A percentile compares a stretch with the other conserved stretches of the same genome.
Conservation (phyloP, 1,284 basidiomycete species). For the Exobasidium cylindrosporum region DNA sequence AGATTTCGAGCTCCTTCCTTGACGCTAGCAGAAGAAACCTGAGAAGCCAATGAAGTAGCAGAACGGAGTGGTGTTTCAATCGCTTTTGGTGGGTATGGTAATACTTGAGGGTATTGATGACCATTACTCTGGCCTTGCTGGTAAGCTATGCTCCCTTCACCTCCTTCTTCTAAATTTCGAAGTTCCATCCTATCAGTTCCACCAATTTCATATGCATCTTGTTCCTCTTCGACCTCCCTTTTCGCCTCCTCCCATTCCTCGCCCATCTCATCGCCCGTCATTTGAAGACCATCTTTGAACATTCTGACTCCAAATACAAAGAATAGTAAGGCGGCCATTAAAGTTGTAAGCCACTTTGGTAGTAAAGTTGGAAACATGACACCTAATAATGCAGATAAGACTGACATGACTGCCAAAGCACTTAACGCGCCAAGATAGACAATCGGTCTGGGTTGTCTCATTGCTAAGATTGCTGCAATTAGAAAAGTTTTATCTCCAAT, state of each 20-base stretch:
- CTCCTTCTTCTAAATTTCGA: conserved; percentile 25
- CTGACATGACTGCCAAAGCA: conserved; percentile 79
- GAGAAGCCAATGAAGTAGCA: neutral
- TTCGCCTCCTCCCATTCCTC: conserved; percentile 74
- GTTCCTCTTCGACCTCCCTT: conserved; percentile 68
- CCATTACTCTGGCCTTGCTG: neutral
- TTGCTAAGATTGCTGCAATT: conserved; percentile 92
- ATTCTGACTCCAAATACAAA: conserved; percentile 47
- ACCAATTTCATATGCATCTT: conserved; percentile 72
- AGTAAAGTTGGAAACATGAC: conserved; percentile 48
- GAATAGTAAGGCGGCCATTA: conserved; percentile 66
- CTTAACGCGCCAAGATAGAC: conserved; percentile 88
- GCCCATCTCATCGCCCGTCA: conserved; percentile 49
- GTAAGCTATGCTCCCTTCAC: too few relatives aligned
- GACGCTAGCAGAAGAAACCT: conserved; percentile 18
- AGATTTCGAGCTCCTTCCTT: conserved; percentile 75
- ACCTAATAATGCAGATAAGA: conserved; percentile 48
- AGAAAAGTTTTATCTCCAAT: conserved; percentile 96
- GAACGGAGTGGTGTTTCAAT: neutral
- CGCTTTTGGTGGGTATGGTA: conserved; percentile 10
- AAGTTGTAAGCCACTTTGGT: conserved; percentile 65
- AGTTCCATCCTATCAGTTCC: conserved; percentile 5
- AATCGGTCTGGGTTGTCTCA: conserved; percentile 79
- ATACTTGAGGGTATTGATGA: neutral
- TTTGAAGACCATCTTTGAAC: conserved; percentile 35